phyloP scores from a whole-genome alignment of 1,284 basidiomycete genomes.

The Coniferiporia sulphurascens region DNA sequence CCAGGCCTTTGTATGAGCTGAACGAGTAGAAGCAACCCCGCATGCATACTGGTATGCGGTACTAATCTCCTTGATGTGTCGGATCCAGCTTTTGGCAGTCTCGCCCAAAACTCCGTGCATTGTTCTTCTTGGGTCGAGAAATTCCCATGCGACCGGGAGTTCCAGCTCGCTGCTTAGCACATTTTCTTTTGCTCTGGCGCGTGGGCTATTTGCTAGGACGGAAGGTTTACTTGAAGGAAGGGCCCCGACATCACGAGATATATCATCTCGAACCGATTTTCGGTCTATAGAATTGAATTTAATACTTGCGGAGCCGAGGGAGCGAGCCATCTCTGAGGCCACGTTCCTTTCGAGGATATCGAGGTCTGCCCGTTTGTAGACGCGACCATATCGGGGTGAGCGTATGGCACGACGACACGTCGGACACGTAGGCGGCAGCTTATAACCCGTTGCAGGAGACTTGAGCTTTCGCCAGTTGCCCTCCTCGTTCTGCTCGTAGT shows the following conservation, averaged over 20 bases:
- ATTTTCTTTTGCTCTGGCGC: neutral
- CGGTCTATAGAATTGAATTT: neutral
- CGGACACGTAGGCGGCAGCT: constrained; percentile 48
- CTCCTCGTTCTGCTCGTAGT: constrained; percentile 37
- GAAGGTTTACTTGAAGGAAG: neutral
- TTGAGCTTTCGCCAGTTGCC: constrained; percentile 41
- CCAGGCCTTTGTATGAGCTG: constrained; percentile 48
- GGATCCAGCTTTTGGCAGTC: constrained; percentile 35
- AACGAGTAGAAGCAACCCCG: constrained; percentile 37
- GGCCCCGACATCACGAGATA: neutral
- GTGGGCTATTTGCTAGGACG: neutral
- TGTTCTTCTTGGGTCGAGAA: constrained; percentile 25
- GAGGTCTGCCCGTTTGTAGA: constrained; percentile 54
- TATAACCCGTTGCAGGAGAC: constrained; percentile 38
- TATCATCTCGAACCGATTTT: neutral
- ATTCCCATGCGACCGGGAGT: constrained; percentile 16
- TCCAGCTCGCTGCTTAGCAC: constrained; percentile 10
- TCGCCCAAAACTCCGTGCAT: constrained; percentile 27
- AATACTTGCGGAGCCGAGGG: constrained; percentile 30
- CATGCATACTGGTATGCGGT: constrained; percentile 33
- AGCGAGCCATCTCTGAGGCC: constrained; percentile 44
- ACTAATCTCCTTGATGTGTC: constrained; percentile 28
- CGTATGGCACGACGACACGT: constrained; percentile 49
- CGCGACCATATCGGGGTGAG: constrained; percentile 51
- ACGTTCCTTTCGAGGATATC: constrained; percentile 63